These are phyloP conservation scores for Dinochytrium kinnereticum DNA, from an alignment of 371 early-diverging fungal species.

Conservation along the genomic window DNA sequence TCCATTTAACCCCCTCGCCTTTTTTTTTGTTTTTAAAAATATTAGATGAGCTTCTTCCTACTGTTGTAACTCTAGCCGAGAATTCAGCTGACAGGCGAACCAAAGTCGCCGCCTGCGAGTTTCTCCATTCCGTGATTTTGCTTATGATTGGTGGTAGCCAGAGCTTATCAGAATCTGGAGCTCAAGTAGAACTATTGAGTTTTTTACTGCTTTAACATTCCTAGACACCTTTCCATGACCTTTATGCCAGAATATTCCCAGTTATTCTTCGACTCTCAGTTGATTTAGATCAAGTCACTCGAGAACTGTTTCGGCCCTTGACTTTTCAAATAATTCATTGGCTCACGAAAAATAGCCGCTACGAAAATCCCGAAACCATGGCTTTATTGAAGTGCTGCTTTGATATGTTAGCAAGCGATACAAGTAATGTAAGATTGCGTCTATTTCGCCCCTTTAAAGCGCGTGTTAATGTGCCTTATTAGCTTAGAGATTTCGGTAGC, in stretches of 20 bases:
- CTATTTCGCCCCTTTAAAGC: background rate
- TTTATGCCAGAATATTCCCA: constrained; percentile 72
- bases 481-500: constrained; percentile 76
- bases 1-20: too few species aligned
- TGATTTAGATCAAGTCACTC: constrained; percentile 72
- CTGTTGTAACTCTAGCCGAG: constrained; percentile 76
- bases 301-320: constrained; percentile 68
- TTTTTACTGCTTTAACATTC: background rate
- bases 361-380: constrained; percentile 78
- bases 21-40: background rate
- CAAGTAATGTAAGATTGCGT: background rate
- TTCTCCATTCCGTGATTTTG: constrained; percentile 72
- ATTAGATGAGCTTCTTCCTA: constrained; percentile 74
- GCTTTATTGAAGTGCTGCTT: constrained; percentile 70
- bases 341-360: constrained; percentile 74
- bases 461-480: constrained; percentile 7
- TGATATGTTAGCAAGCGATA: constrained; percentile 57
- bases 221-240: constrained; percentile 65
- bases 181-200: constrained; percentile 37
- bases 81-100: constrained; percentile 74
- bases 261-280: constrained; percentile 70
- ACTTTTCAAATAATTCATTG: constrained; percentile 77
- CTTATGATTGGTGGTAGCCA: constrained; percentile 73
- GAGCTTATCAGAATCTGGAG: constrained; percentile 38
- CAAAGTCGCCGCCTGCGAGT: constrained; percentile 77